These are phyloP conservation scores for Zygnema circumcarinatum DNA, from an alignment of 139 green algal species.

Conservation along the genomic window DNA sequence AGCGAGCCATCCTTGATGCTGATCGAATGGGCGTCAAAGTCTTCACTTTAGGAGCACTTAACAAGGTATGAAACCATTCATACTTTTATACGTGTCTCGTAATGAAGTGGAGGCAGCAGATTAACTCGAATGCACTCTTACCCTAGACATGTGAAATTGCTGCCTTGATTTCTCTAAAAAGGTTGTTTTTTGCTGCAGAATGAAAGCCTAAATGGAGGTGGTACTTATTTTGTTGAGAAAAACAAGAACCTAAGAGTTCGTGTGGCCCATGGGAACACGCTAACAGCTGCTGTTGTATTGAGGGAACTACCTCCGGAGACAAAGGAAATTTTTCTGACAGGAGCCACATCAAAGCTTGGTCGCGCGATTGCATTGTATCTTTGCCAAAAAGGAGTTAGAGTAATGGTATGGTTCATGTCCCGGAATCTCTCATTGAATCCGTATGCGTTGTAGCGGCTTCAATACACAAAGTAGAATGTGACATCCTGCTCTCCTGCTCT, in stretches of 20 bases:
- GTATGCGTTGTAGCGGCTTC: not conserved
- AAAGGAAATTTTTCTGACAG: constrained; percentile 64
- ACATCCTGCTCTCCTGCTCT: not conserved
- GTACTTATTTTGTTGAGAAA: constrained; percentile 58
- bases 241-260: constrained; percentile 54
- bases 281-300: constrained; percentile 65
- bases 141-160: no score
- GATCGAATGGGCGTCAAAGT: constrained; percentile 57
- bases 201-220: constrained; percentile 64
- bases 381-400: constrained; percentile 39
- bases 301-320: constrained; percentile 55
- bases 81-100: not conserved
- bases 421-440: not conserved
- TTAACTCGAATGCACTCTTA: no score
- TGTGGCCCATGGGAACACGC: constrained; percentile 69
- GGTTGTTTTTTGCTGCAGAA: constrained; percentile 43
- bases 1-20: constrained; percentile 56
- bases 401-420: constrained; percentile 51
- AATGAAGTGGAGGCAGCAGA: not conserved
- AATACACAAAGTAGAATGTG: not conserved
- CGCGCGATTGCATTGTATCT: constrained; percentile 66
- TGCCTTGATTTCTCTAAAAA: not conserved
- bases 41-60: constrained; percentile 63
- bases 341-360: constrained; percentile 66
- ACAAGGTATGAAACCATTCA: constrained; percentile 63